These are phyloP conservation scores for Fusarium subglutinans DNA, from an alignment of 2,329 filamentous ascomycete species.

Conservation along the genomic window DNA sequence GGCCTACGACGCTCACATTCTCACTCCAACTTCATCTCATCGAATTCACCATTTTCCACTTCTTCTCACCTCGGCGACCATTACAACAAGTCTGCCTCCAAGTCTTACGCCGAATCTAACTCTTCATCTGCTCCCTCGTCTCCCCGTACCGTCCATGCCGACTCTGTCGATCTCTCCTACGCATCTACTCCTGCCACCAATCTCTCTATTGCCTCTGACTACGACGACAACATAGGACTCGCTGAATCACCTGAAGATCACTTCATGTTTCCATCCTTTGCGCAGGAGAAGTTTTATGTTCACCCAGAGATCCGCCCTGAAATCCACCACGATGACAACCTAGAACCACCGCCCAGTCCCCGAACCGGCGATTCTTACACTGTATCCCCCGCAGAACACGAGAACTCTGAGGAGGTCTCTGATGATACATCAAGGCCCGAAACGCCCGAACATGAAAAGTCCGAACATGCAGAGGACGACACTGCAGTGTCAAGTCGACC, in stretches of 20 bases:
- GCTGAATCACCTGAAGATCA: conserved; percentile 58
- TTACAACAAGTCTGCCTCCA: conserved; percentile 56
- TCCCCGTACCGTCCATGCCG: conserved; percentile 60
- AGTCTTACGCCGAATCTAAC: conserved; percentile 57
- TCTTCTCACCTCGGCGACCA: conserved; percentile 58
- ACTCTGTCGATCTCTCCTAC: conserved; percentile 66
- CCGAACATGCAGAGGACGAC: conserved; percentile 79
- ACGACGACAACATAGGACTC: conserved; percentile 58
- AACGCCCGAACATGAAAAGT: conserved; percentile 58
- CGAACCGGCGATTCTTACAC: conserved; percentile 60
- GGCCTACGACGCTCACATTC: conserved; percentile 68
- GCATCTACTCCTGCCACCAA: conserved; percentile 72
- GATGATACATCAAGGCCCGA: conserved; percentile 64
- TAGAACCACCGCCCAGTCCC: conserved; percentile 62
- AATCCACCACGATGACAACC: conserved; percentile 48
- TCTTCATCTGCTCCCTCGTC: conserved; percentile 66
- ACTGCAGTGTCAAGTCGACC: conserved; percentile 77
- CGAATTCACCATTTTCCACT: conserved; percentile 55
- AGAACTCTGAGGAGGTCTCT: conserved; percentile 53
- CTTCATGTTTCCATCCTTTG: conserved; percentile 57
- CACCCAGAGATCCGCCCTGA: conserved; percentile 40
- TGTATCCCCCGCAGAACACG: conserved; percentile 63
- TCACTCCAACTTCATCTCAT: conserved; percentile 63
- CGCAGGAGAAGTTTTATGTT: conserved; percentile 57
- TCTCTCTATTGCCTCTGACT: conserved; percentile 68